Conservation (phyloP, 1,284 basidiomycete species). For the Melampsora abietis-canadensis region DNA sequence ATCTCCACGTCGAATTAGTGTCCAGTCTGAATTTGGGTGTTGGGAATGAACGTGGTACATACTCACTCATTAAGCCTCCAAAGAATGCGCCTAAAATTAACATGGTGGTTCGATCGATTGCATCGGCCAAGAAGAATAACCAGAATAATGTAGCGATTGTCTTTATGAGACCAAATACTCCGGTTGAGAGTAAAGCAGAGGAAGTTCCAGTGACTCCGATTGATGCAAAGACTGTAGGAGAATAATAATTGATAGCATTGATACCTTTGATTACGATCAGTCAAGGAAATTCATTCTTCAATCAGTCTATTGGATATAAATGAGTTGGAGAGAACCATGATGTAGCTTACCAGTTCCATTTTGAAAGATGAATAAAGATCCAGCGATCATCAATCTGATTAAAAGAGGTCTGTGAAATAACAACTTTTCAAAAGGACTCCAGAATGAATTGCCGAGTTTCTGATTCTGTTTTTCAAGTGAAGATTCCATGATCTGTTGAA, state of each 20-base stretch:
- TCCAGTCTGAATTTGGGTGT: not conserved
- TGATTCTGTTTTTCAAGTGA: not conserved
- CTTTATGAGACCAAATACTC: conserved; percentile 73
- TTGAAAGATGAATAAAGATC: conserved; percentile 43
- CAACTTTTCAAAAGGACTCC: conserved; percentile 19
- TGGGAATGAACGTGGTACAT: not conserved
- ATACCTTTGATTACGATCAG: conserved; percentile 42
- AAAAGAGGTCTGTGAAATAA: conserved; percentile 34
- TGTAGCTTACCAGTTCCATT: conserved; percentile 47
- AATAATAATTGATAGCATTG: conserved; percentile 61
- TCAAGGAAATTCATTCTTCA: conserved; percentile 40
- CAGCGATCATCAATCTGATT: conserved; percentile 32
- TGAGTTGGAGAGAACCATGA: no score
- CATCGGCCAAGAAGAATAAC: conserved; percentile 60
- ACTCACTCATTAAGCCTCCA: conserved; percentile 11
- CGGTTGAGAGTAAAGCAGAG: conserved; percentile 68
- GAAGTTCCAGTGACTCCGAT: conserved; percentile 58
- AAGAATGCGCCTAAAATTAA: conserved; percentile 56
- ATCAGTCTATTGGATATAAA: no score
- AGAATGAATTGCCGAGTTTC: conserved; percentile 5
- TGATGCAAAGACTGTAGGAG: conserved; percentile 65
- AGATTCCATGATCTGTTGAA: conserved; percentile 4
- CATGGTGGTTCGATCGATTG: conserved; percentile 61
- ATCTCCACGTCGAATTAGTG: no score
- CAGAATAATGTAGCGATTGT: conserved; percentile 70